Conservation (phyloP, 23 red algal species). For the Gracilaria caudata region DNA sequence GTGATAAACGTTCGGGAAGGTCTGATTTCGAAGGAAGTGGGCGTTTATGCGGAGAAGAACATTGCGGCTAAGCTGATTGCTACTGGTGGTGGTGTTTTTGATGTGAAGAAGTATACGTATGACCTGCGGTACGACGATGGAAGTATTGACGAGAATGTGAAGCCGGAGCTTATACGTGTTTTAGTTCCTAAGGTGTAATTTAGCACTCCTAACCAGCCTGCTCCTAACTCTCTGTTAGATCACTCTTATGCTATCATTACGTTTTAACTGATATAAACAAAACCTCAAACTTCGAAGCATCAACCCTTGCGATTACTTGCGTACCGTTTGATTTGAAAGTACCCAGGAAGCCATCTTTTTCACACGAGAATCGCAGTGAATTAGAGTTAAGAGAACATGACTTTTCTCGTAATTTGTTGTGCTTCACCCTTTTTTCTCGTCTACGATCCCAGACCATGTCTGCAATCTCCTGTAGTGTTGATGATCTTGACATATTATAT, state of each 20-base stretch:
- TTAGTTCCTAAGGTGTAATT: background rate
- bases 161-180: background rate
- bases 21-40: constrained; percentile 10
- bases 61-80: background rate
- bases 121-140: constrained; percentile 31
- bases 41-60: constrained; percentile 14
- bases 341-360: no score
- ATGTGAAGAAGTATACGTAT: constrained; percentile 19
- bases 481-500: no score
- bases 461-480: no score
- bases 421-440: no score
- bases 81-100: background rate
- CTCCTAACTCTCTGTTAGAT: no score
- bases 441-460: no score
- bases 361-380: no score
- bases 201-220: background rate
- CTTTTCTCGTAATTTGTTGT: no score
- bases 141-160: constrained; percentile 6
- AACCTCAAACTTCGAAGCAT: background rate
- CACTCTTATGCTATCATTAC: no score
- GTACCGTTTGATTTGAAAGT: no score
- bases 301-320: no score
- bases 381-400: no score
- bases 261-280: background rate
- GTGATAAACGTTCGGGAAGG: constrained; percentile 12